Conservation (phyloP, 352 stramenopile species). For the Phytophthora tentaculata region DNA sequence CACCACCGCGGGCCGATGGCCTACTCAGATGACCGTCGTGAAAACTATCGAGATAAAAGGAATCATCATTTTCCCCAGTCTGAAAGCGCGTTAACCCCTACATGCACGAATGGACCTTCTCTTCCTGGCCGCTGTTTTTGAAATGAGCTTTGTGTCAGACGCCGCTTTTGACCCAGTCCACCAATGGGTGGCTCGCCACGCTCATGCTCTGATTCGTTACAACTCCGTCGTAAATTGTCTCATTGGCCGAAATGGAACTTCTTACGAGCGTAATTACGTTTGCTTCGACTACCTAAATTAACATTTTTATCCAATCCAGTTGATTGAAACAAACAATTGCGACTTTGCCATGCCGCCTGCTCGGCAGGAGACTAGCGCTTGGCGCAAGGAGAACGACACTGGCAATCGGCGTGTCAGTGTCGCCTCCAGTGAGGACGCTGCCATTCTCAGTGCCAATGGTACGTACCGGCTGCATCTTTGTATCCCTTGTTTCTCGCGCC, state of each 20-base stretch:
- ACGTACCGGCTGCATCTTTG: background rate
- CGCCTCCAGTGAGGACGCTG: conserved; percentile 26
- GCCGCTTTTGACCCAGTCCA: background rate
- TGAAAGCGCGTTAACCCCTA: conserved; percentile 11
- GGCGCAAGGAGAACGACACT: conserved; percentile 37
- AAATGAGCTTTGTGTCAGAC: conserved; percentile 1
- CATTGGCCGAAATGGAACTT: background rate
- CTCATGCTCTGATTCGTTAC: background rate
- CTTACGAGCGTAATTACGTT: conserved; percentile 8
- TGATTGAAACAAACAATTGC: conserved; percentile 5
- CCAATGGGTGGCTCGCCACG: background rate
- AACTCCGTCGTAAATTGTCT: background rate
- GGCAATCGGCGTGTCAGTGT: conserved; percentile 20
- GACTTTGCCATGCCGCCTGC: conserved; percentile 17
- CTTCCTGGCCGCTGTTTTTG: conserved; percentile 6
- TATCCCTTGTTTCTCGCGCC: background rate
- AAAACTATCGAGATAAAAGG: conserved; percentile 87
- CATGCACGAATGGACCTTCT: background rate
- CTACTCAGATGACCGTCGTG: conserved; percentile 92
- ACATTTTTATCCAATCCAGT: conserved; percentile 24
- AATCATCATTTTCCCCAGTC: conserved; percentile 84
- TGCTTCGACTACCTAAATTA: conserved; percentile 11
- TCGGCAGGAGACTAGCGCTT: conserved; percentile 12
- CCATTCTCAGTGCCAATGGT: conserved; percentile 34
- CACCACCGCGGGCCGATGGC: conserved; percentile 64